These are phyloP conservation scores for Cucumis hystrix DNA, from an alignment of 306 rosid genomes.

Conservation along the genomic window DNA sequence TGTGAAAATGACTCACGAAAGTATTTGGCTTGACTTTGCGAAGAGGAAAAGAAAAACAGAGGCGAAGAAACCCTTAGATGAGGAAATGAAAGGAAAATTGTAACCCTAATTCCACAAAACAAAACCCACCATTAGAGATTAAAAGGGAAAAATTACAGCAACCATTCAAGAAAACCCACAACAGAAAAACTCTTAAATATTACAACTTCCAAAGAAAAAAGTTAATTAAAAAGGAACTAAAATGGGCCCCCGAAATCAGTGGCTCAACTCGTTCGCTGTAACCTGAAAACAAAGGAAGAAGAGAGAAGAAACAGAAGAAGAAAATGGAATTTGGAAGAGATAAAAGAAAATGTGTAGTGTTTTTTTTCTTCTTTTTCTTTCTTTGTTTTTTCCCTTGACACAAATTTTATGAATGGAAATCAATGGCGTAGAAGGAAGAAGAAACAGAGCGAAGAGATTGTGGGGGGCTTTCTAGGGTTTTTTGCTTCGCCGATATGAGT, in stretches of 20 bases:
- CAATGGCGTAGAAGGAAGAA: not conserved
- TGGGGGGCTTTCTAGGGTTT: constrained; percentile 3
- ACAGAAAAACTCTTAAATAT: not conserved
- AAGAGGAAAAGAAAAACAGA: not conserved
- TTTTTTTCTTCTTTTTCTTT: too few relatives aligned
- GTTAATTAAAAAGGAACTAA: not conserved
- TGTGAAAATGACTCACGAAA: constrained; percentile 34
- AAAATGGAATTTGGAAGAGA: not conserved
- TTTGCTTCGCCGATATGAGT: not conserved
- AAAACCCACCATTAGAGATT: constrained; percentile 32
- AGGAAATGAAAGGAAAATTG: constrained; percentile 6
- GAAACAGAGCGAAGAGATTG: not conserved
- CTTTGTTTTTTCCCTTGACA: not conserved
- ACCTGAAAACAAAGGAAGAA: constrained; percentile 4
- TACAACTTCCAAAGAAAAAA: not conserved
- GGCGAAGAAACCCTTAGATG: constrained; percentile 5
- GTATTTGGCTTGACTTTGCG: constrained; percentile 5
- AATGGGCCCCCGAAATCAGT: not conserved
- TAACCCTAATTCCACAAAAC: constrained; percentile 72
- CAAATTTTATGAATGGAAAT: not conserved
- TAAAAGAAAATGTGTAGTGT: not conserved
- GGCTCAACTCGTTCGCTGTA: not conserved
- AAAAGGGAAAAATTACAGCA: not conserved
- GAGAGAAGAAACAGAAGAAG: constrained; percentile 1
- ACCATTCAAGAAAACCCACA: constrained; percentile 16